phyloP scores from a whole-genome alignment of 441 rosid genomes.

The Gossypium trilobum region DNA sequence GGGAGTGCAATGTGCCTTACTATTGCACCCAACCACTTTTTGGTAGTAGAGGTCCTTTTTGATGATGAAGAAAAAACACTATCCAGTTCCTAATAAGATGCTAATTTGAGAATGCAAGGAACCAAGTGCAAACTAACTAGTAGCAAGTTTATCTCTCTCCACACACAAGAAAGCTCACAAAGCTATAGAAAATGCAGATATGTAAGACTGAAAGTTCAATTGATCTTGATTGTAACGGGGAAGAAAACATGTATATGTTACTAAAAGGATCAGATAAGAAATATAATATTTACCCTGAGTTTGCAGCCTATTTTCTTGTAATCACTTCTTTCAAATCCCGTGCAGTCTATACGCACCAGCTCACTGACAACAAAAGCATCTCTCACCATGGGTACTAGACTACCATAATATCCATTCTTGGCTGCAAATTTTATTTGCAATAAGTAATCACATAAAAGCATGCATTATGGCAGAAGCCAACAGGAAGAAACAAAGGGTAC shows the following conservation, averaged over 20 bases:
- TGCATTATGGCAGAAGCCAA: neutral
- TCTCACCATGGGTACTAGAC: constrained; percentile 79
- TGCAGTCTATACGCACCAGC: constrained; percentile 71
- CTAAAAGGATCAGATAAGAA: neutral
- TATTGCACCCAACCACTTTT: too few relatives aligned
- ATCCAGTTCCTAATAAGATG: neutral
- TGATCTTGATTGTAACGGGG: neutral
- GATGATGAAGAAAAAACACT: neutral
- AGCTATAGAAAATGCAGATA: neutral
- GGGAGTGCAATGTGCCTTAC: too few relatives aligned
- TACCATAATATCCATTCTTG: constrained; percentile 82
- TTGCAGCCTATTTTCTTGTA: constrained; percentile 88
- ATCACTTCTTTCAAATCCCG: constrained; percentile 72
- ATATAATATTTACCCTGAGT: constrained; percentile 49
- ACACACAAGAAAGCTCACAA: neutral
- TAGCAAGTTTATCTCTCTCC: neutral
- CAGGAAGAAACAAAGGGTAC: constrained; percentile 24
- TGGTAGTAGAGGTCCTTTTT: neutral
- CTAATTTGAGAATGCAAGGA: neutral
- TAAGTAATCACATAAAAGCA: constrained; percentile 3
- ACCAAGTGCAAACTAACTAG: neutral
- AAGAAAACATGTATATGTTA: neutral
- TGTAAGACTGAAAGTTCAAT: neutral
- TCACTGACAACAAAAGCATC: constrained; percentile 69
- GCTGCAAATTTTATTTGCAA: constrained; percentile 41